These are phyloP conservation scores for Dryadomyces quercus-mongolicae DNA, from an alignment of 2,329 filamentous ascomycete genomes.

Conservation along the genomic window DNA sequence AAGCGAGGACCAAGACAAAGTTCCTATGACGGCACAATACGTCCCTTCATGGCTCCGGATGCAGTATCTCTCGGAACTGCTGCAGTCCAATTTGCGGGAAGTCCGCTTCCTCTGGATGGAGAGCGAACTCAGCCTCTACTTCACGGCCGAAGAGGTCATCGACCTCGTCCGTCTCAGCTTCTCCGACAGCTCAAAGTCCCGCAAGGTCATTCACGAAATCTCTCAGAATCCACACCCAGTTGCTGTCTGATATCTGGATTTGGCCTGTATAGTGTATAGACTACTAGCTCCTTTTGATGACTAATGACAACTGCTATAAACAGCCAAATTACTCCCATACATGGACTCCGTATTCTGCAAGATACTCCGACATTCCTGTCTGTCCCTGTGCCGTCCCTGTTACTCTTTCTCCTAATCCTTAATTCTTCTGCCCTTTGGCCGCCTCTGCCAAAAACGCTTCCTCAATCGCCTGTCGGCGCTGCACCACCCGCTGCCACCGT, in stretches of 20 bases:
- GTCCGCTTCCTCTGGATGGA: slow-evolving; percentile 53
- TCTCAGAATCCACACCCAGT: slow-evolving; percentile 35
- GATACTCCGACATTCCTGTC: too few species aligned
- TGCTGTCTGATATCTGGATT: not conserved
- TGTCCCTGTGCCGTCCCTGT: too few species aligned
- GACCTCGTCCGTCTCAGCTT: slow-evolving; percentile 53
- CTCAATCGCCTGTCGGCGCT: slow-evolving; percentile 72
- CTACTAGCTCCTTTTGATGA: too few species aligned
- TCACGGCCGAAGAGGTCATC: slow-evolving; percentile 46
- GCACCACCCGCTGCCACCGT: slow-evolving; percentile 78
- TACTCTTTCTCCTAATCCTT: not conserved
- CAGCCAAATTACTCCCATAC: too few species aligned
- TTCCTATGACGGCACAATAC: slow-evolving; percentile 47
- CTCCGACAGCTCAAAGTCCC: slow-evolving; percentile 47
- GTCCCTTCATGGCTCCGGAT: slow-evolving; percentile 50
- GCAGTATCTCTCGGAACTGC: slow-evolving; percentile 50
- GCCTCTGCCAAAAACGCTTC: slow-evolving; percentile 48
- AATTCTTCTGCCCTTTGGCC: slow-evolving; percentile 13
- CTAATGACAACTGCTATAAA: not conserved
- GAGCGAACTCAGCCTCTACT: slow-evolving; percentile 53
- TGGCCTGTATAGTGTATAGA: too few species aligned
- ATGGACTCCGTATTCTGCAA: not conserved
- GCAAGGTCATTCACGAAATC: slow-evolving; percentile 47
- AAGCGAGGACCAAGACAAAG: slow-evolving; percentile 2
- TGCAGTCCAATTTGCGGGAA: slow-evolving; percentile 55